phyloP scores from a whole-genome alignment of 441 rosid genomes.

The Hura crepitans region DNA sequence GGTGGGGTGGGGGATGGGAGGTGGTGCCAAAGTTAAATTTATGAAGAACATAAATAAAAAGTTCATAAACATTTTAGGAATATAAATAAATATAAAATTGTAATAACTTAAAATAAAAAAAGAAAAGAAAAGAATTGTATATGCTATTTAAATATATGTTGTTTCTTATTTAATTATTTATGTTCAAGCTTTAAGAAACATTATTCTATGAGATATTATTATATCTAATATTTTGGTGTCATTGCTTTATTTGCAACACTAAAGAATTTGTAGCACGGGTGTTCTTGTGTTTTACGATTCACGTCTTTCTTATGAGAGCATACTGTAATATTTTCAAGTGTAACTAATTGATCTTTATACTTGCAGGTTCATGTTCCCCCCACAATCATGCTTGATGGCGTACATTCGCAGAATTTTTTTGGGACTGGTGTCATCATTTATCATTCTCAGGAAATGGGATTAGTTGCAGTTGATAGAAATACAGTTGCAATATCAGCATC shows the following conservation, averaged over 20 bases:
- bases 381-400: slow-evolving; percentile 94
- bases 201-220: not conserved
- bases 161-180: not conserved
- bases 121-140: too few species aligned
- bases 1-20: too few species aligned
- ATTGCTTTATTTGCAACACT: not conserved
- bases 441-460: slow-evolving; percentile 88
- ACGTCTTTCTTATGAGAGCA: not conserved
- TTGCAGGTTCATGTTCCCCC: slow-evolving; percentile 96
- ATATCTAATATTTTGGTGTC: not conserved
- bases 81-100: too few species aligned
- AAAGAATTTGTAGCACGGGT: not conserved
- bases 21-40: too few species aligned
- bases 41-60: too few species aligned
- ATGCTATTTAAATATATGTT: too few species aligned
- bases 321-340: not conserved
- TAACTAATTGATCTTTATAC: not conserved
- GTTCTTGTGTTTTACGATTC: not conserved
- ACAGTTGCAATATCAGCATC: slow-evolving; percentile 85
- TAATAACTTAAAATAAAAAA: too few species aligned
- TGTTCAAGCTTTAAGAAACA: not conserved
- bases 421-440: slow-evolving; percentile 90
- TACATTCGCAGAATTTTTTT: slow-evolving; percentile 86
- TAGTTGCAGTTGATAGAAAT: slow-evolving; percentile 93
- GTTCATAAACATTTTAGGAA: too few species aligned